Evolutionary conservation across 2,329 filamentous ascomycete genomes (phyloP).

Genomic region (Leptographium galeiforme): DNA sequence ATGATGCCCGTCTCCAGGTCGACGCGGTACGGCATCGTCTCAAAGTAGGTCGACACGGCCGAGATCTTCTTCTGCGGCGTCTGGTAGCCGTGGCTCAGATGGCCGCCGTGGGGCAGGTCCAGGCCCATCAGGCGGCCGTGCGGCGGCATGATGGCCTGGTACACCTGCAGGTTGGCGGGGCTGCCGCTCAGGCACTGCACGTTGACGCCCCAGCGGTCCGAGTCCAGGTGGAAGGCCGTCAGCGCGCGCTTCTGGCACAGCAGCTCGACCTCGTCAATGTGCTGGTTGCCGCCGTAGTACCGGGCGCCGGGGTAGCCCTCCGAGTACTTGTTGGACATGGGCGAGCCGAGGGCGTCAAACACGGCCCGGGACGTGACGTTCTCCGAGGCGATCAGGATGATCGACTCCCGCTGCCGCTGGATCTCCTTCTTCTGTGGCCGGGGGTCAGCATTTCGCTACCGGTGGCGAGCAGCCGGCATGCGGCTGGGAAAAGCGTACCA

Average conservation of each 20-base stretch:
- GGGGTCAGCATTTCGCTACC: not conserved
- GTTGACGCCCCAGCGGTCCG: conserved; percentile 94
- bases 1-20: conserved; percentile 86
- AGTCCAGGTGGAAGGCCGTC: conserved; percentile 74
- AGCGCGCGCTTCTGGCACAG: conserved; percentile 92
- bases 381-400: conserved; percentile 96
- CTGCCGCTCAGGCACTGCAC: conserved; percentile 88
- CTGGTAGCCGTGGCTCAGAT: conserved; percentile 95
- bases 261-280: conserved; percentile 92
- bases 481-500: conserved; percentile 49
- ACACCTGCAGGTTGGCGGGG: conserved; percentile 95
- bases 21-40: conserved; percentile 94
- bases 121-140: conserved; percentile 96
- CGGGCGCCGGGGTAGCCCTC: conserved; percentile 96
- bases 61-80: conserved; percentile 95
- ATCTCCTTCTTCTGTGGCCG: conserved; percentile 66
- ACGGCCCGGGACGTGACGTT: conserved; percentile 98
- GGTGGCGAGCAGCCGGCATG: not conserved
- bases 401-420: conserved; percentile 93
- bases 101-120: conserved; percentile 86
- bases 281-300: conserved; percentile 98
- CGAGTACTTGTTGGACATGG: conserved; percentile 99
- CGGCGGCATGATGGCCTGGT: conserved; percentile 91
- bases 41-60: conserved; percentile 95
- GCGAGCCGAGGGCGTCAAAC: conserved; percentile 88